These are phyloP conservation scores for Cercophora scortea DNA, from an alignment of 495 filamentous ascomycete species.

Conservation along the genomic window DNA sequence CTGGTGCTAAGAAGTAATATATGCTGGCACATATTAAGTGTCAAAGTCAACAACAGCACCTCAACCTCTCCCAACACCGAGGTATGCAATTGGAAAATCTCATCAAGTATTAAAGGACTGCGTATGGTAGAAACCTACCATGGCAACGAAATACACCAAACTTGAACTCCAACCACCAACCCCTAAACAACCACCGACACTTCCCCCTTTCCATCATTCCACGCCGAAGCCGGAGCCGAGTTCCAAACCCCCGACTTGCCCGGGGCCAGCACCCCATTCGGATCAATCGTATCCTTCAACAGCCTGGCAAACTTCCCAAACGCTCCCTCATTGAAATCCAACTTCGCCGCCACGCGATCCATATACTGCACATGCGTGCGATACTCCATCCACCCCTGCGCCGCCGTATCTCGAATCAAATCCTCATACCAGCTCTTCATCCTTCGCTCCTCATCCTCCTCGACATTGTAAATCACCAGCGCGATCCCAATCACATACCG, in stretches of 20 bases:
- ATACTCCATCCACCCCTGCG: constrained; percentile 33
- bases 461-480: constrained; percentile 36
- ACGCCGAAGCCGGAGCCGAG: too few species aligned
- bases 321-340: constrained; percentile 34
- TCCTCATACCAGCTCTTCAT: constrained; percentile 22
- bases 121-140: too few species aligned
- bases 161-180: too few species aligned
- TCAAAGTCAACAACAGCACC: too few species aligned
- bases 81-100: too few species aligned
- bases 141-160: too few species aligned
- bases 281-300: constrained; percentile 30
- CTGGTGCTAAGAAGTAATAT: too few species aligned
- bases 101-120: too few species aligned
- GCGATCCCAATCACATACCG: constrained; percentile 33
- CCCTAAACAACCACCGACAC: too few species aligned
- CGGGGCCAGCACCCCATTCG: constrained; percentile 24
- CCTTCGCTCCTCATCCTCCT: constrained; percentile 18
- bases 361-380: constrained; percentile 36
- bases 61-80: too few species aligned
- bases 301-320: constrained; percentile 34
- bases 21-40: too few species aligned
- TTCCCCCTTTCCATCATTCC: too few species aligned
- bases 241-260: constrained; percentile 29
- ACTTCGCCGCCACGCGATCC: constrained; percentile 32
- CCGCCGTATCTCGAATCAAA: constrained; percentile 27